Evolutionary conservation across 306 rosid species (phyloP), one percentile per base, ranked within the genome.

Genomic region (Coriaria nepalensis): DNA sequence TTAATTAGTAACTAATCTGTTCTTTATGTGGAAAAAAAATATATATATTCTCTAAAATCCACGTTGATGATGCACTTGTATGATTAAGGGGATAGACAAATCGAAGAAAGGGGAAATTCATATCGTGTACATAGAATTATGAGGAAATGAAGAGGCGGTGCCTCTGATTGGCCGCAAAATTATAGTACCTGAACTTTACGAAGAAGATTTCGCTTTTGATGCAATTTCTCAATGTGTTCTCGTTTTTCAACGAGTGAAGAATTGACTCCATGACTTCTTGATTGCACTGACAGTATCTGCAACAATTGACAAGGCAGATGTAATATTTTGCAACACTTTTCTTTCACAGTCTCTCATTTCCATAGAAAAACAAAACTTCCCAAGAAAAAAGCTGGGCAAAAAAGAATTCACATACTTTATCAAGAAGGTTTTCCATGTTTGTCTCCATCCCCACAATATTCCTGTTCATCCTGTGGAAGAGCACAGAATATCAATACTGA

Each of bases 201-300:
- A 60, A 86, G 90, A 66, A 86, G 96, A 58, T 86, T 86, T 41
- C 86, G 75, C 3, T 93, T 86, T 34, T 74, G 77, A 56, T 86
- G 94, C 65, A 82, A 65, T 59, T 82, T 86, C 80, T 82, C 96
- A 39, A 86, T 68, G 57, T 82, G 90, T 64, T 86, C 96, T 73
- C 96, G 77, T 71, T 79, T 86, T 65, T 80, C 93, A 50, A 78
- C 76, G 29, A 83, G 71, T 51, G 86, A 84, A 66, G 82, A 72
- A 53, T 88, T 88, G 47, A 88, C 97, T 43, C 66, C 73, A 53
- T 78, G 90, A 67, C 95, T 88, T 71, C 86, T 83, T 35, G 95
- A 83, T 72, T 83, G 97, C 63, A 88, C 97, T 0, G 95, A 83
- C 72, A 81, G 67, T 59, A 83, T 88, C 95, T 88, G 77, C 77